phyloP scores from a whole-genome alignment of 331 rosid genomes.

The Rosa hybrid region DNA sequence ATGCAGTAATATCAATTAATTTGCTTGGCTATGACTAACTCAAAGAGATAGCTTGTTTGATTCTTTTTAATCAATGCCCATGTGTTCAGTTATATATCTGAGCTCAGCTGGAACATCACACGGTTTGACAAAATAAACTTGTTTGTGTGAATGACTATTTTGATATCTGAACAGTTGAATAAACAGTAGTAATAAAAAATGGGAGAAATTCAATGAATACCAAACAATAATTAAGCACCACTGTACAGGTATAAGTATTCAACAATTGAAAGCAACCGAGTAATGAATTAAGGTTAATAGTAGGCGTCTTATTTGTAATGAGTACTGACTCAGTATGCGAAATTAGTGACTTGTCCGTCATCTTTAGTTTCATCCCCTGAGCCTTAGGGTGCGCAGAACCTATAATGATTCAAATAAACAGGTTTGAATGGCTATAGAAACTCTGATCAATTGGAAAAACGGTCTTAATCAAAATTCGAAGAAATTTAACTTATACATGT shows the following conservation, averaged over 20 bases:
- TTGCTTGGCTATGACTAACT: background rate
- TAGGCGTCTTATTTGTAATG: background rate
- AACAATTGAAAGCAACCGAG: too few species aligned
- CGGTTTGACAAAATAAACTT: conserved; percentile 1
- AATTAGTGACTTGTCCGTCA: too few species aligned
- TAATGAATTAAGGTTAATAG: background rate
- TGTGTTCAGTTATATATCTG: background rate
- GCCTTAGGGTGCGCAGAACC: too few species aligned
- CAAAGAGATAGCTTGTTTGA: background rate
- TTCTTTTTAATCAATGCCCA: too few species aligned
- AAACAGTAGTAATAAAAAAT: background rate
- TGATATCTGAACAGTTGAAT: background rate
- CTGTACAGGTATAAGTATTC: background rate
- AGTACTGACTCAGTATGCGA: background rate
- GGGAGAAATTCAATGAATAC: background rate
- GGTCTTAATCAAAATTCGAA: too few species aligned
- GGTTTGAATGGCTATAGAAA: too few species aligned
- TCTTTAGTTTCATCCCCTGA: too few species aligned
- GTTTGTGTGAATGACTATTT: background rate
- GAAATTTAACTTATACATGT: too few species aligned
- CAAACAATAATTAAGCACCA: background rate
- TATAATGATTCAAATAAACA: too few species aligned
- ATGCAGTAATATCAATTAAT: too few species aligned
- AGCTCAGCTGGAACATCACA: background rate
- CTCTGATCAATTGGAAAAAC: too few species aligned